Evolutionary conservation across 2,329 filamentous ascomycete genomes (phyloP).

Genomic region (Fusarium abutilonis): DNA sequence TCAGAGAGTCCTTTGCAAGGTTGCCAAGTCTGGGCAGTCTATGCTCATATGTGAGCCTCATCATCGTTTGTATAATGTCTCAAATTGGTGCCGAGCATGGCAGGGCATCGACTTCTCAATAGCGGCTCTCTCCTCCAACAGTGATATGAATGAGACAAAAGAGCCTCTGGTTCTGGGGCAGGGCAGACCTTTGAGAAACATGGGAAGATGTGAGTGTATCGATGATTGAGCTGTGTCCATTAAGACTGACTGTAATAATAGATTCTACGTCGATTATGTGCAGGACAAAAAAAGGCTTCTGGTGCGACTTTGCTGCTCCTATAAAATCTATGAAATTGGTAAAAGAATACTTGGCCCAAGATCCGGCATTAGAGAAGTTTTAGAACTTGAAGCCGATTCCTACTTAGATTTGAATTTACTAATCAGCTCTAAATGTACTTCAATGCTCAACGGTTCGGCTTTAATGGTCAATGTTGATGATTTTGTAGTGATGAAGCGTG

Average conservation of each 20-base stretch:
- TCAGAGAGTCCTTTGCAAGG: not conserved
- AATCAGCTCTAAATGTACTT: too few species aligned
- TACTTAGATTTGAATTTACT: too few species aligned
- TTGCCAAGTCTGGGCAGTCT: not conserved
- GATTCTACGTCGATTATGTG: conserved; percentile 9
- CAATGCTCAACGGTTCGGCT: too few species aligned
- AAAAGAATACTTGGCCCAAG: not conserved
- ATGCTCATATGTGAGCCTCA: conserved; percentile 15
- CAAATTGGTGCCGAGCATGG: conserved; percentile 18
- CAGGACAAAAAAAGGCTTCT: conserved; percentile 16
- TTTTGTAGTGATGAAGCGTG: too few species aligned
- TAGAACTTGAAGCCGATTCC: not conserved
- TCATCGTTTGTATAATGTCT: not conserved
- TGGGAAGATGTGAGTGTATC: not conserved
- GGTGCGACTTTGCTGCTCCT: conserved; percentile 18
- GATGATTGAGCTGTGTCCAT: rapidly evolving
- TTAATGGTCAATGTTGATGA: too few species aligned
- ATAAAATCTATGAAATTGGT: not conserved
- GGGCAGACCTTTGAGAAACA: not conserved
- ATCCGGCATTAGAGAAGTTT: not conserved
- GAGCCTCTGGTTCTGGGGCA: conserved; percentile 1
- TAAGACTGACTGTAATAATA: not conserved
- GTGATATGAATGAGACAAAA: rapidly evolving
- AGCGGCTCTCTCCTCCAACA: not conserved
- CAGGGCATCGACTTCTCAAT: not conserved